These are phyloP conservation scores for Lipomyces sp. DNA, from an alignment of 805 yeast genomes.

Conservation along the genomic window DNA sequence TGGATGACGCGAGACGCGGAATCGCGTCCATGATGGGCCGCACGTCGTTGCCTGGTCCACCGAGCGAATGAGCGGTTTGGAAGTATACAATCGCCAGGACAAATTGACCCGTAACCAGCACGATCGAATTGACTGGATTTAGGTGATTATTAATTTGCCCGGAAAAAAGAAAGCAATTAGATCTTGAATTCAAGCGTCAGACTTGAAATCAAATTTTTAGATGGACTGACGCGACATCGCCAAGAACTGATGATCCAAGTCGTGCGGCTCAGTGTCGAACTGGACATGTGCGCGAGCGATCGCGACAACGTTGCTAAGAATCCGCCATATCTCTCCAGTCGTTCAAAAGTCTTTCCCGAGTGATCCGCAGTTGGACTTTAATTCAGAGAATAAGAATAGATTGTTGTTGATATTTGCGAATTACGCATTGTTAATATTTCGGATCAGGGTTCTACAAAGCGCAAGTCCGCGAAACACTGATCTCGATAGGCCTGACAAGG, in stretches of 20 bases:
- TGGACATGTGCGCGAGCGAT: background rate
- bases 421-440: too few species aligned
- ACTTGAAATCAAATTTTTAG: background rate
- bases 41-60: background rate
- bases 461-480: too few species aligned
- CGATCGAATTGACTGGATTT: background rate
- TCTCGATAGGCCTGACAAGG: too few species aligned
- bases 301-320: background rate
- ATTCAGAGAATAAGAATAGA: too few species aligned
- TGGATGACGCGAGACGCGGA: slow-evolving; percentile 2
- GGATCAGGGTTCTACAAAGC: too few species aligned
- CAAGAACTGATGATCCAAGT: background rate
- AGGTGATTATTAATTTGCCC: background rate
- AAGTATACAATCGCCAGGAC: background rate
- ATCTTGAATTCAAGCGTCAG: background rate
- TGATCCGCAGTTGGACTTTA: too few species aligned
- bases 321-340: background rate
- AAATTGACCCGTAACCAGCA: background rate
- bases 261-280: slow-evolving; percentile 1
- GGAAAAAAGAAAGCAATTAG: background rate
- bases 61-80: background rate
- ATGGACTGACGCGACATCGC: background rate
- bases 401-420: too few species aligned
- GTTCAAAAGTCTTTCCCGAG: background rate
- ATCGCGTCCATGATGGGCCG: background rate